Base-by-base conservation (phyloP, 805 yeast genomes). In the Candida nonsorbophila region DNA sequence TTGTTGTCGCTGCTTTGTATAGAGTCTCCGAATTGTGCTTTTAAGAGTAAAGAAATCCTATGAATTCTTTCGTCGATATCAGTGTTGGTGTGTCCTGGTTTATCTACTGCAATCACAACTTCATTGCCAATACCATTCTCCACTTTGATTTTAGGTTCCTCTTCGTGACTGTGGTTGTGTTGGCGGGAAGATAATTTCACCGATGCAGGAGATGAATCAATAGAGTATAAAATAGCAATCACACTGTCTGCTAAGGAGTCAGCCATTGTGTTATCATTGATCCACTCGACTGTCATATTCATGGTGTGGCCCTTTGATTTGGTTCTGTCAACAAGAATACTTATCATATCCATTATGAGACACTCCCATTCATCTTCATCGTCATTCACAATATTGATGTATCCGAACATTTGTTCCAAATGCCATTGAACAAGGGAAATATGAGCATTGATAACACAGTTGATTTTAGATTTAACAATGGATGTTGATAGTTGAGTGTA, bases 201-300 rank as follows among this genome's bases (percentile, higher is more conserved):
- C 5, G 97, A 85, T 2, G 96, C 94, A 7, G 96, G 96, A 0
- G 95, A 79, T 0, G 95, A 80, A 51, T 92, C 98, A 23, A 90
- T 92, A 25, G 95, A 84, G 56, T 90, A 71, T 18, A 92, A 55
- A 21, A 92, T 86, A 0, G 97, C 96, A 34, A 92, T 74, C 1
- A 87, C 83, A 10, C 95, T 80, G 49, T 92, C 99, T 0, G 98
- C 98, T 38, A 92, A 74, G 0, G 96, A 81, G 47, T 92, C 98
- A 37, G 84, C 88, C 61, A 87, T 75, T 23, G 60, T 45, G 33
- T 84, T 65, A 34, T 87, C 88, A 42, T 94, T 90, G 11, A 77
- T 74, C 98, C 98, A 92, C 53, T 85, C 94, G 9, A 90, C 78
- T 0, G 81, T 70, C 5, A 84, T 78, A 7, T 69, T 42, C 22